Conservation (phyloP, 352 stramenopile genomes). For the Aphanomyces cochlioides region DNA sequence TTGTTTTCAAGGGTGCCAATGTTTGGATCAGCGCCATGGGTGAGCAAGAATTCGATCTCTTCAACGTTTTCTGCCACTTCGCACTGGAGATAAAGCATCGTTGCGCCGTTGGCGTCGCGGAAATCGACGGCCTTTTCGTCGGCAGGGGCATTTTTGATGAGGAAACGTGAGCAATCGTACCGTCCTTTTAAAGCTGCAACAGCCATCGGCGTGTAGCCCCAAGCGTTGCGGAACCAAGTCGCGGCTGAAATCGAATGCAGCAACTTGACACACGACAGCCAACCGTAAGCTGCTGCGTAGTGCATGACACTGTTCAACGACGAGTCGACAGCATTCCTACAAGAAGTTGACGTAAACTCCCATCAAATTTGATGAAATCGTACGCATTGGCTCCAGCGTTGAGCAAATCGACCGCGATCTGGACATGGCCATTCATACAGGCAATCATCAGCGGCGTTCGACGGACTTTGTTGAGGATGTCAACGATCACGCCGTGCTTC, state of each 20-base stretch:
- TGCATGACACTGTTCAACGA: constrained; percentile 73
- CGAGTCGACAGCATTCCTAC: constrained; percentile 60
- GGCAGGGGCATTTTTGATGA: constrained; percentile 49
- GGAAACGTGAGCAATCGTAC: constrained; percentile 51
- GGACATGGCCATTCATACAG: constrained; percentile 68
- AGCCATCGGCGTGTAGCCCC: constrained; percentile 67
- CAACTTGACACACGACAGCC: constrained; percentile 59
- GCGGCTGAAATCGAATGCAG: constrained; percentile 53
- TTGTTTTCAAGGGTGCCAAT: constrained; percentile 57
- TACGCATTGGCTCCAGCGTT: constrained; percentile 63
- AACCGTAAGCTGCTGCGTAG: constrained; percentile 74
- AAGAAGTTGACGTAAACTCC: not conserved
- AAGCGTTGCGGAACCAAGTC: constrained; percentile 67
- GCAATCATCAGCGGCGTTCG: constrained; percentile 73
- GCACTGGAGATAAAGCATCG: constrained; percentile 79
- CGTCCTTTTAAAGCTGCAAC: constrained; percentile 68
- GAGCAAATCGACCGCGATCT: constrained; percentile 50
- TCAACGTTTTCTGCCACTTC: constrained; percentile 57
- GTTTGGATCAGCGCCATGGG: constrained; percentile 68
- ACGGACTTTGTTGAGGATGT: constrained; percentile 67
- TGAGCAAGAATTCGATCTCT: constrained; percentile 63
- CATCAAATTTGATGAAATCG: not conserved
- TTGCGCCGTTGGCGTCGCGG: constrained; percentile 63
- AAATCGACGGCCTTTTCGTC: constrained; percentile 66
- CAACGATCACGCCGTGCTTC: constrained; percentile 48